phyloP scores from a whole-genome alignment of 805 yeast genomes.

The Yamadazyma philogaea region DNA sequence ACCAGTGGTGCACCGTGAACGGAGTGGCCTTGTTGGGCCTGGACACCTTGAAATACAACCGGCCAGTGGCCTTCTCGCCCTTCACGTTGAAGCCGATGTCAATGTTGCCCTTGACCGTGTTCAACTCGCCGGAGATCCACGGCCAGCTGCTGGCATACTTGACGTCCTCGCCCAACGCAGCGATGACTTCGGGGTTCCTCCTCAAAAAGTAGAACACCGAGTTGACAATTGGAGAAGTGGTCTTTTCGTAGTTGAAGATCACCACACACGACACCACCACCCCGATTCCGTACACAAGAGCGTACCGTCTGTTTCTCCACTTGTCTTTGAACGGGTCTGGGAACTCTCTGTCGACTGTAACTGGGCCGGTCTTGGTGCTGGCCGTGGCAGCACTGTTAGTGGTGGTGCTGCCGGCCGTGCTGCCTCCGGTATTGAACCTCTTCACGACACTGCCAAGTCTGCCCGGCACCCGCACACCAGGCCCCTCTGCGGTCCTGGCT shows the following conservation, averaged over 20 bases:
- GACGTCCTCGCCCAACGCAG: slow-evolving; percentile 69
- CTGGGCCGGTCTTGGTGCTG: background rate
- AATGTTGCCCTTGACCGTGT: slow-evolving; percentile 78
- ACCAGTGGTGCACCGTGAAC: slow-evolving; percentile 33
- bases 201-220: slow-evolving; percentile 85
- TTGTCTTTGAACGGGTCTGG: slow-evolving; percentile 73
- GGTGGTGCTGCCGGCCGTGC: background rate
- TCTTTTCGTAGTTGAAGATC: slow-evolving; percentile 90
- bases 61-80: slow-evolving; percentile 59
- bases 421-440: background rate
- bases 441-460: background rate
- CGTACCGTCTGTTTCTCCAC: slow-evolving; percentile 50
- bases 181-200: slow-evolving; percentile 63
- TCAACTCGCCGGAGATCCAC: slow-evolving; percentile 83
- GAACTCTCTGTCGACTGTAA: slow-evolving; percentile 66
- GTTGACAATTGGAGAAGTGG: slow-evolving; percentile 81
- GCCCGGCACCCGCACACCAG: background rate
- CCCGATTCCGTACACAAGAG: slow-evolving; percentile 44
- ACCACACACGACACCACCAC: slow-evolving; percentile 42
- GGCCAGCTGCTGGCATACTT: slow-evolving; percentile 74
- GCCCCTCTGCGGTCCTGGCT: background rate
- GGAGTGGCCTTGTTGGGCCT: slow-evolving; percentile 56
- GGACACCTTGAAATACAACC: slow-evolving; percentile 66
- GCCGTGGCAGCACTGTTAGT: background rate
- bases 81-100: slow-evolving; percentile 67